Base-by-base conservation (phyloP, 176 grass and related monocot genomes). In the Bothriochloa decipiens region DNA sequence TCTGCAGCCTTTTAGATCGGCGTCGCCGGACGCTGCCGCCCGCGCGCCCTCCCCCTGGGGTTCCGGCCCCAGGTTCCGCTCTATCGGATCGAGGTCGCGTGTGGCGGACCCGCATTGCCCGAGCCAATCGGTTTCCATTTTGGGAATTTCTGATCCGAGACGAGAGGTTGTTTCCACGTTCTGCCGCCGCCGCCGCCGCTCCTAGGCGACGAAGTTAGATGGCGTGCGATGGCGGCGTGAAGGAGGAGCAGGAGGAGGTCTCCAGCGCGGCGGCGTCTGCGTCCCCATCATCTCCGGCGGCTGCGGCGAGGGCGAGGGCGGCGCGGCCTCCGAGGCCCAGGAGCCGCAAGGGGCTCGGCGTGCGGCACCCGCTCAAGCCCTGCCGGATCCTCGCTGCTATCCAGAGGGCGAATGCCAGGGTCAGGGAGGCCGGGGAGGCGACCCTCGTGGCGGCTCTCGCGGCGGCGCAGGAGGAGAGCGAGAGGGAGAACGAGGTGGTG, bases 321-420 rank as follows among this genome's bases (percentile, higher is more conserved):
- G 66, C 36, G 64, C 76, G 83, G 65, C 74, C 72, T 8, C 55
- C 79, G 57, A 75, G 88, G 63, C 81, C 85, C 32, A 68, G 87
- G 80, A 80, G 42, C 18, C 74, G 75, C 33, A 90, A 87, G 67
- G 76, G 87, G 68, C 55, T 87, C 18, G 45, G 73, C 45, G 81
- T 85, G 52, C 72, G 86, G 83, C 83, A 90, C 83, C 88, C 77
- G 77, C 67, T 92, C 45, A 92, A 90, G 88, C 83, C 87, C 78
- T 85, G 72, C 68, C 65, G 86, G 17, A 82, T 94, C 72, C 35
- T 84, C 39, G 64, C 68, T 27, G 88, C 81, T 42, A 67, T 72
- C n/a, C 87, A 83, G 84, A 88, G 68, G 89, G 78, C 77, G 43
- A 73, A 78, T 61, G 66, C 94, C 52, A 71, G 70, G 36, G 57